Evolutionary conservation across 352 stramenopile species (phyloP), one percentile per base, ranked within the genome.

Genomic region (Pythium insidiosum): DNA sequence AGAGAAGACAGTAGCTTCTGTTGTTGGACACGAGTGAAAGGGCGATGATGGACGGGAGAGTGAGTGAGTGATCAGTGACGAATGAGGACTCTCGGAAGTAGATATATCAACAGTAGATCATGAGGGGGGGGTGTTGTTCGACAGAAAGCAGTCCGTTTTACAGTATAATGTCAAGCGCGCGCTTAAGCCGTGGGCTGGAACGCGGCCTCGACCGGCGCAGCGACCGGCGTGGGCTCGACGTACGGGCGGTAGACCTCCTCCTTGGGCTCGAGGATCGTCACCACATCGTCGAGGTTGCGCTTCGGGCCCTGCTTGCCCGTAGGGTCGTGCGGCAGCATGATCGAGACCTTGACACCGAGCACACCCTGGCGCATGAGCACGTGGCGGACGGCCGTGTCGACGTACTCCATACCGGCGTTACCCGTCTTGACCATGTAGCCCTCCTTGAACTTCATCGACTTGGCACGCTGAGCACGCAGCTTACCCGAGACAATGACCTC

Each of bases 401-500:
- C 97, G 88, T 99, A 99, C 51, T 99, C 96, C 57, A 87, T 71
- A 65, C 90, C 95, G 35, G 96, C 94, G 73, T 99, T 97, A 80
- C 97, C 97, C 24, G 95, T 98, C 88, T 99, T 99, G 81, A 99
- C 98, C 96, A 99, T 99, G 90, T 99, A 99, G 38, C 97, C 97
- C 58, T 99, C 96, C 64, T 97, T 96, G 80, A 99, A 99, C 81
- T 99, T 99, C 96, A 99, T 99, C 39, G 88, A 87, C 89, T 99
- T 99, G 63, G 97, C 97, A 97, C 97, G 94, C 77, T 99, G 95
- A 47, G 94, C 96, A 56, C 96, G 93, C 46, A 99, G 86, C 86
- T 99, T 99, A 63, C 97, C 97, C 49, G 95, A 98, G 33, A 99
- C 96, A 58, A 99, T 97, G 42, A 99, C 96, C 73, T 99, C 96